Percentiles rank a stretch among this genome's conserved stretches.
Evolutionary conservation across 73 alveolate species (phyloP).

Genomic region (Paraurostyla sp.): DNA sequence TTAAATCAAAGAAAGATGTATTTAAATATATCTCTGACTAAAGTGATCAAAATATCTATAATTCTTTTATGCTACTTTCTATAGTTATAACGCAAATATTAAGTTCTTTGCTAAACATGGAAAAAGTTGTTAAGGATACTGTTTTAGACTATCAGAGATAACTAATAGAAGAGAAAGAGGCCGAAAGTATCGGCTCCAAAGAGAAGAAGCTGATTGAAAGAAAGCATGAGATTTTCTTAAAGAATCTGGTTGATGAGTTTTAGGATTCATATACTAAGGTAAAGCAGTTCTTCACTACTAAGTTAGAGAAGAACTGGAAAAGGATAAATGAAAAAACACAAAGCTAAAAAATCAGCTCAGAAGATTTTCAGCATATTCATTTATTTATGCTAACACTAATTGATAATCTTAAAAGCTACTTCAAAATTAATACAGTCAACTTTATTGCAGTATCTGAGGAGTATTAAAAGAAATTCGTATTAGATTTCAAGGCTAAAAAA

Average conservation of each 20-base stretch:
- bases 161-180: conserved; percentile 33
- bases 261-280: conserved; percentile 30
- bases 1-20: conserved; percentile 40
- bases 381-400: conserved; percentile 11
- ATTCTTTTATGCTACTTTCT: conserved; percentile 38
- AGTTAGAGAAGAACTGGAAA: conserved; percentile 59
- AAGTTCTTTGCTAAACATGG: neutral
- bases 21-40: conserved; percentile 43
- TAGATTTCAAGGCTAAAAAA: conserved; percentile 60
- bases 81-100: neutral
- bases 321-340: conserved; percentile 53
- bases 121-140: conserved; percentile 39
- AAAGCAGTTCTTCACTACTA: conserved; percentile 35
- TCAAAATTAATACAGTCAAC: conserved; percentile 35
- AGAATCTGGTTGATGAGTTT: conserved; percentile 53
- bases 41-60: conserved; percentile 44
- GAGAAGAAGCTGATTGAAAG: conserved; percentile 48
- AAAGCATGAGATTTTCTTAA: conserved; percentile 34
- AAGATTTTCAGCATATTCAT: conserved; percentile 37
- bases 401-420: conserved; percentile 38
- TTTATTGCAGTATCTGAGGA: conserved; percentile 36
- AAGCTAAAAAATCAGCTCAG: conserved; percentile 18
- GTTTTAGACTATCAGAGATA: conserved; percentile 8
- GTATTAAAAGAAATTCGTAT: conserved; percentile 56
- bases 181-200: conserved; percentile 9